These are phyloP conservation scores for Crithidia fasciculata DNA, from an alignment of 208 protist species.

Conservation along the genomic window DNA sequence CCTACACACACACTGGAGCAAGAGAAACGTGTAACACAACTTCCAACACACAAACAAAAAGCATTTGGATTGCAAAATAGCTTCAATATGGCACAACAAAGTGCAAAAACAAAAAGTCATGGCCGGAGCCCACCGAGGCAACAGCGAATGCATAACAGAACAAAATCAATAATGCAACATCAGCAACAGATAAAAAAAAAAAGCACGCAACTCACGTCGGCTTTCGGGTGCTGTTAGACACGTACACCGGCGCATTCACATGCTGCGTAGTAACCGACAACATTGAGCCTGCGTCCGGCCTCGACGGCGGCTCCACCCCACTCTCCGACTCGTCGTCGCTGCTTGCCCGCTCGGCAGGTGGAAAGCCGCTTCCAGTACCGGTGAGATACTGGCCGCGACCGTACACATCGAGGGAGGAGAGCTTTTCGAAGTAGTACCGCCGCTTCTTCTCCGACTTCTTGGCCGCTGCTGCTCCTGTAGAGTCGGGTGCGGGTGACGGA, in stretches of 20 bases:
- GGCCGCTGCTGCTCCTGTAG: neutral
- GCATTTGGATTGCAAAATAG: too few relatives aligned
- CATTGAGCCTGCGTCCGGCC: neutral
- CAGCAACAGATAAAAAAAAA: too few relatives aligned
- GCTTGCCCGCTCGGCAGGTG: neutral
- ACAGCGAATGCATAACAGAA: too few relatives aligned
- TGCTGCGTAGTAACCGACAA: neutral
- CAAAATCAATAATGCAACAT: too few relatives aligned
- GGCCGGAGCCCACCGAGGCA: too few relatives aligned
- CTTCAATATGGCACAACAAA: too few relatives aligned
- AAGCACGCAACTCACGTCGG: neutral
- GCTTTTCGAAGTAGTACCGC: constrained; percentile 32
- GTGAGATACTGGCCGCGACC: constrained; percentile 14
- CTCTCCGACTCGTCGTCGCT: neutral
- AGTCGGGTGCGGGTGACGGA: neutral
- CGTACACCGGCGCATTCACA: neutral
- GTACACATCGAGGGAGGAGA: constrained; percentile 33
- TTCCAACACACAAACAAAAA: too few relatives aligned
- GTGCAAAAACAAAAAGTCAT: too few relatives aligned
- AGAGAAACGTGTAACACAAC: too few relatives aligned
- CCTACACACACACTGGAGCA: too few relatives aligned
- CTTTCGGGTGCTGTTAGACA: neutral
- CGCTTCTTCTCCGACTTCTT: constrained; percentile 8
- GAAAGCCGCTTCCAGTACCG: neutral
- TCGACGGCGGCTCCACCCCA: neutral